phyloP scores from a whole-genome alignment of 805 yeast species.

The Hanseniaspora osmophila region DNA sequence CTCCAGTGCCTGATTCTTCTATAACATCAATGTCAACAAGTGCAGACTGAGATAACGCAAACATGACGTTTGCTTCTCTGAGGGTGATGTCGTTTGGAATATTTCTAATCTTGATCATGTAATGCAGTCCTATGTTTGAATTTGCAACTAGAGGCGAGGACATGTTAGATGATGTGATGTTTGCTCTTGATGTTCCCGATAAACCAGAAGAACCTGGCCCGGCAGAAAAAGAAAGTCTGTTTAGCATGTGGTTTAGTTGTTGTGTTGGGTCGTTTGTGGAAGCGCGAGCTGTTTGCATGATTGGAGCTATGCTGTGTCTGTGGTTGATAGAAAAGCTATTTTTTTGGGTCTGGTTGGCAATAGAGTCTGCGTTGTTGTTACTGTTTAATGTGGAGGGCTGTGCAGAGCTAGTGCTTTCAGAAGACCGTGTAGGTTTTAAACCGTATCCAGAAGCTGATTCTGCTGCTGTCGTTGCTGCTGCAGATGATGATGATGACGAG shows the following conservation, averaged over 20 bases:
- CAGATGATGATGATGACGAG: too few relatives aligned
- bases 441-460: too few relatives aligned
- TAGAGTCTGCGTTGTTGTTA: too few relatives aligned
- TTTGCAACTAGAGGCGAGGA: too few relatives aligned
- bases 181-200: too few relatives aligned
- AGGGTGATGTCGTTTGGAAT: conserved; percentile 48
- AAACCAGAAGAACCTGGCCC: not conserved
- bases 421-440: too few relatives aligned
- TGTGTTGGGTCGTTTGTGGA: not conserved
- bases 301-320: not conserved
- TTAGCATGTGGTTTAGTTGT: not conserved
- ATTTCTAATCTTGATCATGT: conserved; percentile 27
- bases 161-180: too few relatives aligned
- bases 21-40: conserved; percentile 29
- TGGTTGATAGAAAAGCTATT: not conserved
- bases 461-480: too few relatives aligned
- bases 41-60: conserved; percentile 57
- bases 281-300: not conserved
- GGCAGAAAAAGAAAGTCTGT: not conserved
- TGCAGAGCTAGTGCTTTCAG: too few relatives aligned
- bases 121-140: not conserved
- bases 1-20: conserved; percentile 8
- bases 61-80: conserved; percentile 55
- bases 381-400: too few relatives aligned
- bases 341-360: too few relatives aligned